Percentiles rank a stretch among this genome's conserved stretches.
Evolutionary conservation across 306 rosid genomes (phyloP).

Genomic region (Prunus davidiana): DNA sequence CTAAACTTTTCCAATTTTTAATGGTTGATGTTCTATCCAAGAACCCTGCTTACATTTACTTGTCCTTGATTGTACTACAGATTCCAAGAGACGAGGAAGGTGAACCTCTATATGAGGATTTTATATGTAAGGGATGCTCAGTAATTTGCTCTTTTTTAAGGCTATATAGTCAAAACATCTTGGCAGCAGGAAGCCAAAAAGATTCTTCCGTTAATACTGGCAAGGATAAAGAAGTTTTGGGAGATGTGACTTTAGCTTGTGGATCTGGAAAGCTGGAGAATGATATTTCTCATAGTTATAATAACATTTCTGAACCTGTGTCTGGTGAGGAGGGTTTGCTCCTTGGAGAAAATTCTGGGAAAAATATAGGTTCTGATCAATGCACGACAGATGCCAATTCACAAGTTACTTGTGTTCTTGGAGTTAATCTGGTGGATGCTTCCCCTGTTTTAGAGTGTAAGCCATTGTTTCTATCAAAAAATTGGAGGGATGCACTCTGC

Average conservation of each 20-base stretch:
- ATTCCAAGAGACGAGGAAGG: slow-evolving; percentile 96
- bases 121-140: slow-evolving; percentile 80
- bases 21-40: not conserved
- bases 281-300: slow-evolving; percentile 26
- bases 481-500: slow-evolving; percentile 82
- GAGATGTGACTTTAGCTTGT: slow-evolving; percentile 41
- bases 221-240: slow-evolving; percentile 61
- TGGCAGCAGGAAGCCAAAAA: slow-evolving; percentile 51
- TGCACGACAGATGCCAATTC: slow-evolving; percentile 25
- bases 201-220: slow-evolving; percentile 31
- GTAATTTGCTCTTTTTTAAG: slow-evolving; percentile 61
- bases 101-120: slow-evolving; percentile 83
- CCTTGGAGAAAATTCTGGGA: slow-evolving; percentile 38
- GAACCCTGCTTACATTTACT: not conserved
- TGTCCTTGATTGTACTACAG: slow-evolving; percentile 37
- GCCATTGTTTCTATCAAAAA: slow-evolving; percentile 82
- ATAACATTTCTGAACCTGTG: slow-evolving; percentile 39
- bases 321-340: slow-evolving; percentile 29
- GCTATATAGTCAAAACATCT: slow-evolving; percentile 57
- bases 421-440: slow-evolving; percentile 42
- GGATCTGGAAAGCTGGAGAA: slow-evolving; percentile 42
- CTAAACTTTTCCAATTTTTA: not conserved
- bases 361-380: slow-evolving; percentile 20
- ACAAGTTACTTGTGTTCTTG: slow-evolving; percentile 53
- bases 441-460: slow-evolving; percentile 43